Base-by-base conservation (phyloP, 78 protist species). In the Dictyostelium brefeldianum region DNA sequence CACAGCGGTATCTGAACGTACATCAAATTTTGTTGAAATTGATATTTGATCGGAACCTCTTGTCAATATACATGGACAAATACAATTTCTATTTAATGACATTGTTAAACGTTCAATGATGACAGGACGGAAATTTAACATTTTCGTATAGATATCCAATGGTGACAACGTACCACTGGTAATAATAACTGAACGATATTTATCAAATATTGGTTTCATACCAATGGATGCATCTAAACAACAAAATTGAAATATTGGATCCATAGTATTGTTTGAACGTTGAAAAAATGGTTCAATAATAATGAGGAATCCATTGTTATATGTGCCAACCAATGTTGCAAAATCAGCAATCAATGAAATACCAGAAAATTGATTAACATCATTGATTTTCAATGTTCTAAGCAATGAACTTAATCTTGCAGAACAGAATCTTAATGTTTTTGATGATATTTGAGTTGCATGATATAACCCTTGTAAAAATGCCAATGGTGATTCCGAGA, bases 151-250 rank as follows among this genome's bases (percentile, higher is more conserved):
- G 96, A 98, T 96, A 78, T 96, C 99, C 57, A 99, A 65, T n/a
- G 99, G 99, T 8, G 99, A 98, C 1, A 99, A 89, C 0, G 99
- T 99, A 11, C 99, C 98, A 43, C 81, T 48, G 0, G 98, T 96
- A 1, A 98, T 29, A 10, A 98, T 94, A 2, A 96, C 97, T 12
- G 78, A 69, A 48, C 78, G 75, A 67, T 80, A 98, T 29, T 64
- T 57, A 18, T 89, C 98, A 15, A 98, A 96, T 15, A 98, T 97
- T 36, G 98, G 98, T 79, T 94, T 78, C 80, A 99, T 92, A 43
- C 99, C 99, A 2, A 99, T 54, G 2, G 98, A 96, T 0, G 99
- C 99, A 47, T 98, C 99, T 25, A 98, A 85, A 95, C 99, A 99
- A 69, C 78, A 64, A 77, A 97, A 81, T 74, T 91, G 95, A 53